These are phyloP conservation scores for Cladorrhinum samala DNA, from an alignment of 495 filamentous ascomycete genomes.

Conservation along the genomic window DNA sequence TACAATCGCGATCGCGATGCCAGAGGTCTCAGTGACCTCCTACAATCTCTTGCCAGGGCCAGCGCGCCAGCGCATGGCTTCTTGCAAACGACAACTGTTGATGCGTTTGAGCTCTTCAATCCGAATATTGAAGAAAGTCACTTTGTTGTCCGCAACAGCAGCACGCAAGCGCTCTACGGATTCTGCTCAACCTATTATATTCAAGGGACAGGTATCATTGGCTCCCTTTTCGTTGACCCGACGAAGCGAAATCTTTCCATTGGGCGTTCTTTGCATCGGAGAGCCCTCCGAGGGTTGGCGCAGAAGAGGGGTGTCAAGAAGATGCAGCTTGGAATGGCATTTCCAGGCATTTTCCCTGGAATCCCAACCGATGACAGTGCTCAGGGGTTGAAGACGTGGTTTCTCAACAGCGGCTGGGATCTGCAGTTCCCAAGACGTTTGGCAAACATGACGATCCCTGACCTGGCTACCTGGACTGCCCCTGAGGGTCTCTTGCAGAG, in stretches of 20 bases:
- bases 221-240: constrained; percentile 77
- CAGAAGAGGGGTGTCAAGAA: constrained; percentile 60
- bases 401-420: constrained; percentile 43
- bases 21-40: constrained; percentile 59
- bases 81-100: constrained; percentile 62
- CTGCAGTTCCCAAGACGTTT: constrained; percentile 46
- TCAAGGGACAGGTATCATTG: constrained; percentile 69
- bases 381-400: constrained; percentile 52
- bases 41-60: constrained; percentile 55
- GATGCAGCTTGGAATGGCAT: constrained; percentile 70
- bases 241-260: constrained; percentile 77
- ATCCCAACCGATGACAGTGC: constrained; percentile 56
- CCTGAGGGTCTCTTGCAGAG: constrained; percentile 67
- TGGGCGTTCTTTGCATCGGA: constrained; percentile 74
- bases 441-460: constrained; percentile 56
- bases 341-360: constrained; percentile 74
- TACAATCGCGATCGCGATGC: constrained; percentile 74
- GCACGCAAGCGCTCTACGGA: constrained; percentile 77
- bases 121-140: constrained; percentile 68
- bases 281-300: constrained; percentile 64
- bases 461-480: constrained; percentile 64
- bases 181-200: constrained; percentile 84
- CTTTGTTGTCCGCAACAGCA: constrained; percentile 87
- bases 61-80: constrained; percentile 52
- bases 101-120: constrained; percentile 64